Evolutionary conservation across 2,329 filamentous ascomycete species (phyloP), one percentile per base, ranked within the genome.

Genomic region (Cryoendolithus antarcticus): DNA sequence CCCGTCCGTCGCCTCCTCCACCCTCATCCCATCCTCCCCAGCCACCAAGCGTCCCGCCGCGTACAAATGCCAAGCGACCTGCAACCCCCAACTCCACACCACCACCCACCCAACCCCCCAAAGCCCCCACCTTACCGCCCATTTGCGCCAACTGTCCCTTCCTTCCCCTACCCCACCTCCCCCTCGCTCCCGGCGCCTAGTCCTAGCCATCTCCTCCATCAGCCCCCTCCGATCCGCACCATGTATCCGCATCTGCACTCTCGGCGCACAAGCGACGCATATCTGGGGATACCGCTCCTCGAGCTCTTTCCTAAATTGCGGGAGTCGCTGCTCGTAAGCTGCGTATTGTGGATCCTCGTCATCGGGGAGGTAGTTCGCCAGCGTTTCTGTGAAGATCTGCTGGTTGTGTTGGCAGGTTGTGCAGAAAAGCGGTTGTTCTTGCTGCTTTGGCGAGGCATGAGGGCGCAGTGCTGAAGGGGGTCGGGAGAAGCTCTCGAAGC

Each of bases 271-370:
- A 34, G 75, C 68, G 45, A 72, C 72, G 64, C 91, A 98, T 42
- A 94, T 80, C 55, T 91, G 86, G 0, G 91, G 91, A 55, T 95
- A 96, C 36, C 82, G 74, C 51, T 77, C 69, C 63, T 95, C 88
- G 11, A 95, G 69, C 37, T 78, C 71, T 44, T 69, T 71, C 44
- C 80, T 78, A 57, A 82, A 93, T 29, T 70, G 69, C 47, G 78
- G 80, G 50, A 83, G 81, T 36, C 73, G 72, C 39, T 70, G 71
- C 57, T 86, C 80, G 46, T 80, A 79, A 44, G 75, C 69, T 3
- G 63, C 65, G 57, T 88, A 86, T 38, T 81, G 70, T 0, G 82
- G 77, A 48, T 89, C 74, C 15, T 70, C 64, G 32, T 70, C 62
- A 12, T 74, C 63, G 0, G 81, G 79, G 2, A 93, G 72, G 59